phyloP scores from a whole-genome alignment of 2,329 filamentous ascomycete genomes.

The Scedosporium dehoogii region DNA sequence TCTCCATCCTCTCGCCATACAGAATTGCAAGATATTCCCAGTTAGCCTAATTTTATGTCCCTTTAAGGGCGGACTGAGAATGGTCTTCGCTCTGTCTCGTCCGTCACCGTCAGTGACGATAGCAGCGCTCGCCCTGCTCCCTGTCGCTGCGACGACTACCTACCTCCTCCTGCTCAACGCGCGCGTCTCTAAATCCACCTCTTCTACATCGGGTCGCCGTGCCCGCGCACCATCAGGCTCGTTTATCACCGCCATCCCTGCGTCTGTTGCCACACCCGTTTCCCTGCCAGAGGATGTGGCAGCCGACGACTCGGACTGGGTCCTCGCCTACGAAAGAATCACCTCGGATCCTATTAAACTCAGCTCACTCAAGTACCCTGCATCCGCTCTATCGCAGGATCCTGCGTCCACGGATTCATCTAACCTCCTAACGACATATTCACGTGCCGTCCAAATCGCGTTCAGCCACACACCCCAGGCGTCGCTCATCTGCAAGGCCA shows the following conservation, averaged over 20 bases:
- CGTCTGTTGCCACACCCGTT: slow-evolving; percentile 5
- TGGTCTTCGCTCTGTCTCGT: slow-evolving; percentile 9
- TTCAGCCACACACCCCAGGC: slow-evolving; percentile 24
- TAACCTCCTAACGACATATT: slow-evolving; percentile 16
- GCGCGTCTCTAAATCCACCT: not conserved
- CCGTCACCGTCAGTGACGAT: slow-evolving; percentile 17
- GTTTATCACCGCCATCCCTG: slow-evolving; percentile 13
- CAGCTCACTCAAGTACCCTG: not conserved
- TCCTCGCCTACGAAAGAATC: slow-evolving; percentile 19
- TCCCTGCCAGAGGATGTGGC: slow-evolving; percentile 14
- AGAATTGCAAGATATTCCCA: too few relatives aligned
- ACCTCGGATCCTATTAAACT: slow-evolving; percentile 14
- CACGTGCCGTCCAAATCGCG: slow-evolving; percentile 18
- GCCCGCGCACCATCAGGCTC: slow-evolving; percentile 9
- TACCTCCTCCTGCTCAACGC: not conserved
- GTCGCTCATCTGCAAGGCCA: slow-evolving; percentile 16
- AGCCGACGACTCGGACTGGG: slow-evolving; percentile 14
- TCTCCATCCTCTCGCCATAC: too few relatives aligned
- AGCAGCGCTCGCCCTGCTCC: not conserved
- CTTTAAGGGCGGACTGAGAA: not conserved
- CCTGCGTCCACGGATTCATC: slow-evolving; percentile 8
- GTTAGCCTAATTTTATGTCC: too few relatives aligned
- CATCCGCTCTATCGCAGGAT: not conserved
- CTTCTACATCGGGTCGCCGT: not conserved
- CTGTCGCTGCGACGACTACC: not conserved